Evolutionary conservation across 2,329 filamentous ascomycete species (phyloP).

Genomic region (Monosporascus sp.): DNA sequence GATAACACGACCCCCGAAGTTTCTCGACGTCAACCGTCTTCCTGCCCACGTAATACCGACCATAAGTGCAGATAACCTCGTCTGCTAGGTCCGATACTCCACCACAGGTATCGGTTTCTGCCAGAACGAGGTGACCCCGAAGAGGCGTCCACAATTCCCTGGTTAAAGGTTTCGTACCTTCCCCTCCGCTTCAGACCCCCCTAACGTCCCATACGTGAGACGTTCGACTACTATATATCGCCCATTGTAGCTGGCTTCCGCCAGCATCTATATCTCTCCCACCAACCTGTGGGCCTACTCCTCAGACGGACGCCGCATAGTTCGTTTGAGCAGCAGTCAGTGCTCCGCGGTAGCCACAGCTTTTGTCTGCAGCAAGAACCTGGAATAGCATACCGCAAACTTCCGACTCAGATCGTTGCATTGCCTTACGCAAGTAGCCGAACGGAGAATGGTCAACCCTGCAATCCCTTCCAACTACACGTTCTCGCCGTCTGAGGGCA

Average conservation of each 20-base stretch:
- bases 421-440: constrained; percentile 15
- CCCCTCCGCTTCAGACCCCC: constrained; percentile 82
- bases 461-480: constrained; percentile 77
- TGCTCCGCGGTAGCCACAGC: constrained; percentile 71
- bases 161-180: constrained; percentile 74
- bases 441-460: constrained; percentile 80
- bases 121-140: constrained; percentile 54
- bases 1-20: constrained; percentile 48
- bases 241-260: constrained; percentile 75
- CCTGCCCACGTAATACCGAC: constrained; percentile 10
- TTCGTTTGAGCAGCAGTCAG: constrained; percentile 98
- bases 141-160: constrained; percentile 79
- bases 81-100: constrained; percentile 84
- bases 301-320: constrained; percentile 89
- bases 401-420: constrained; percentile 13
- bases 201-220: constrained; percentile 74
- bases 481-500: constrained; percentile 75
- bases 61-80: constrained; percentile 56
- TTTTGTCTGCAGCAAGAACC: constrained; percentile 16
- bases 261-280: constrained; percentile 64
- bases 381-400: constrained; percentile 15
- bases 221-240: constrained; percentile 43
- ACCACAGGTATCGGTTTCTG: constrained; percentile 77
- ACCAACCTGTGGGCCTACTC: constrained; percentile 89
- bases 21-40: constrained; percentile 14